Evolutionary conservation across 176 grass and related monocot genomes (phyloP).

Genomic region (Cymbopogon citratus): DNA sequence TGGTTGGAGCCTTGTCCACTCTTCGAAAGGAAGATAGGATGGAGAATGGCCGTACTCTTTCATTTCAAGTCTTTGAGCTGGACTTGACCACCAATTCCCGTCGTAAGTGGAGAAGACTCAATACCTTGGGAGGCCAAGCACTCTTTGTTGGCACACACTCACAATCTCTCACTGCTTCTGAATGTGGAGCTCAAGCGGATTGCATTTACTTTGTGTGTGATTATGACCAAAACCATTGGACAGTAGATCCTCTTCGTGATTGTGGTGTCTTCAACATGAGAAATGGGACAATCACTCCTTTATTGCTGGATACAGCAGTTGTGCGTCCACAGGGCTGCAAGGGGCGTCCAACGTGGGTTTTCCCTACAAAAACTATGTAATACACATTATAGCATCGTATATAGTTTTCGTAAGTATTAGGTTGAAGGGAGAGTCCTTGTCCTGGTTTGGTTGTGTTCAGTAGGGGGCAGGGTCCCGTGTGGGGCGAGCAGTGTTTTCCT

Average conservation of each 20-base stretch:
- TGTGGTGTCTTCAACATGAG: constrained; percentile 11
- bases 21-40: background rate
- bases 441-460: no score
- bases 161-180: background rate
- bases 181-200: background rate
- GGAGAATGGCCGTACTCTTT: background rate
- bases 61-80: background rate
- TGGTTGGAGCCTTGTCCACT: background rate
- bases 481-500: no score
- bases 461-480: no score
- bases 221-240: background rate
- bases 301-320: background rate
- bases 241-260: background rate
- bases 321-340: background rate
- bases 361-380: no score
- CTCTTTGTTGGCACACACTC: constrained; percentile 1
- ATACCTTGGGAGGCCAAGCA: background rate
- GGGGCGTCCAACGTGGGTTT: no score
- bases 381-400: no score
- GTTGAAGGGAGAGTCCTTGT: no score
- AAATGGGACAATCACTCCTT: background rate
- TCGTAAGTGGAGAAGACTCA: no score
- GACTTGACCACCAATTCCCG: background rate
- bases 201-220: constrained; percentile 25
- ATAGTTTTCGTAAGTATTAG: no score